Base-by-base conservation (phyloP, 768 basidiomycete genomes). In the Suillus hirtellus region DNA sequence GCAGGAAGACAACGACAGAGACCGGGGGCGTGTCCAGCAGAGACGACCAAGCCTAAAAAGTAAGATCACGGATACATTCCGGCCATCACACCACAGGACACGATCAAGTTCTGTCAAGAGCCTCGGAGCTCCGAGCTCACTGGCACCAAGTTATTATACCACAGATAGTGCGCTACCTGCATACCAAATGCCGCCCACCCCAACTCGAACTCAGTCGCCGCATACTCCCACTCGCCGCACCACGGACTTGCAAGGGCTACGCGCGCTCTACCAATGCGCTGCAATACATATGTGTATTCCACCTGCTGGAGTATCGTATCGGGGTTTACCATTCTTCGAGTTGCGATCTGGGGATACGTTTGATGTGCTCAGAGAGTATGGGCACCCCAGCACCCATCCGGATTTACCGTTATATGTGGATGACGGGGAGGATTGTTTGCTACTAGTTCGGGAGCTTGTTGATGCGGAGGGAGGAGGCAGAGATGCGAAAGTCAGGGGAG, bases 321-420 rank as follows among this genome's bases (percentile, higher is more conserved):
- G 86, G 66, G 84, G 82, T 53, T 85, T 88, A 70, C 90, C 90
- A 15, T 93, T 94, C 81, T 92, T 93, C 72, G 84, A 79, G 14
- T 79, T 94, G n/a, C 72, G 75, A 38, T 80, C 84, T 38, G 87
- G 84, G 4, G 86, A 89, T 42, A 70, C 86, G 42, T 87, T 86
- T 56, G 84, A 87, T 44, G 85, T 94, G 8, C 73, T 93, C 59
- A 82, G 87, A 66, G 92, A 93, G 72, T 86, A 85, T 0, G 92
- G 92, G 1, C 92, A 93, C 70, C 92, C 92, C 15, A 86, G 87
- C 61, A 81, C 84, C 24, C 90, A 92, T 69, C 81, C 82, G 4
- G 85, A 89, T 67, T 76, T 94, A 47, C 92, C 92, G 3, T 71
- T 94, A 62, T 87, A 88, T 68, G 89, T 93, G 58, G 92, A 93